Evolutionary conservation across 768 basidiomycete species (phyloP).

Genomic region (Naematelia aurantialba): DNA sequence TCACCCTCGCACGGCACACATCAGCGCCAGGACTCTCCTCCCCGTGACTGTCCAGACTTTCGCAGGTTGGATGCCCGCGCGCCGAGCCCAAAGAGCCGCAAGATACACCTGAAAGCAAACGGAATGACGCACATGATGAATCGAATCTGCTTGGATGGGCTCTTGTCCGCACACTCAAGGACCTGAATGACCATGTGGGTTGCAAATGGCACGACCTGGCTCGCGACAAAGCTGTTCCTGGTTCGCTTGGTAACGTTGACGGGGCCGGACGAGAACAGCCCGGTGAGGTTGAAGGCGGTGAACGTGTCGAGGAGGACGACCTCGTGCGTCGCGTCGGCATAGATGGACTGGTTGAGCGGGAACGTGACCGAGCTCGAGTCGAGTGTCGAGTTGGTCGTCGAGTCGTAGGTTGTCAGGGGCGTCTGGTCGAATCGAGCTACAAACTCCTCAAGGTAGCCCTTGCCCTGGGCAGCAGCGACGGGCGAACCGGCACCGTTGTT

Average conservation of each 20-base stretch:
- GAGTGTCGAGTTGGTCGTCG: constrained; percentile 45
- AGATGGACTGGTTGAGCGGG: constrained; percentile 56
- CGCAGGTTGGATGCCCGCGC: background rate
- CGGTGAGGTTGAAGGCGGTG: constrained; percentile 78
- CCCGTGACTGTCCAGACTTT: constrained; percentile 21
- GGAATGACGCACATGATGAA: constrained; percentile 55
- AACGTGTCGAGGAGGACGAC: constrained; percentile 84
- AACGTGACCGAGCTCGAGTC: constrained; percentile 42
- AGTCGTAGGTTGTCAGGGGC: constrained; percentile 30
- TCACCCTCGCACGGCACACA: background rate
- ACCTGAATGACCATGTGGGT: constrained; percentile 65
- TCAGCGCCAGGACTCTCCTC: constrained; percentile 16
- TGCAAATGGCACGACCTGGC: constrained; percentile 52
- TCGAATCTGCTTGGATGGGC: constrained; percentile 38
- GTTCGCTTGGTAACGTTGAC: constrained; percentile 72
- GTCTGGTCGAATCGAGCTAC: constrained; percentile 43
- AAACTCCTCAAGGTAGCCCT: constrained; percentile 48
- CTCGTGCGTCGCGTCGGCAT: constrained; percentile 75
- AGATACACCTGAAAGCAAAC: background rate
- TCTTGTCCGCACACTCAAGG: constrained; percentile 29
- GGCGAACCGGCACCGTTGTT: constrained; percentile 47
- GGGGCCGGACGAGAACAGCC: constrained; percentile 67
- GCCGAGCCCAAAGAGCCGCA: background rate
- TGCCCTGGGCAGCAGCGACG: constrained; percentile 47
- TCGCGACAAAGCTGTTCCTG: constrained; percentile 30